These are phyloP conservation scores for Pholiota conissans DNA, from an alignment of 768 basidiomycete genomes.

Conservation along the genomic window DNA sequence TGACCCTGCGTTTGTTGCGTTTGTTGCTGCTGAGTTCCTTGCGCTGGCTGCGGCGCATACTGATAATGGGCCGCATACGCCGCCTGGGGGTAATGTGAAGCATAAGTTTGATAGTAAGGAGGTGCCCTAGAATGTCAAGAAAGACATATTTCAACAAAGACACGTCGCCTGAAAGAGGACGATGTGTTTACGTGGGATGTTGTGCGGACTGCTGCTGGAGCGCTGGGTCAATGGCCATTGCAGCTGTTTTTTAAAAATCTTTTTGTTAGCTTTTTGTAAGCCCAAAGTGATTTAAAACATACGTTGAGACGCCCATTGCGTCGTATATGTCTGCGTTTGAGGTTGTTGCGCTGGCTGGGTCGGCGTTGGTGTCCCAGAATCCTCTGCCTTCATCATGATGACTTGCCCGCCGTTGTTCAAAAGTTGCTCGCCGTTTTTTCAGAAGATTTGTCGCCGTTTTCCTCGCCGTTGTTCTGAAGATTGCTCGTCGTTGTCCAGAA, in stretches of 20 bases:
- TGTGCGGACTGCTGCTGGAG: slow-evolving; percentile 56
- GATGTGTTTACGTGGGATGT: slow-evolving; percentile 39
- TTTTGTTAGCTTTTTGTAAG: no score
- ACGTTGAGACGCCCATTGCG: slow-evolving; percentile 35
- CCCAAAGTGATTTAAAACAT: slow-evolving; percentile 13
- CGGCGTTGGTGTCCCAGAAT: slow-evolving; percentile 7
- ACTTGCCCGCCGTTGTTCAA: no score
- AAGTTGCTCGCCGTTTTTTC: no score
- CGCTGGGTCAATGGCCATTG: slow-evolving; percentile 69
- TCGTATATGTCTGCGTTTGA: slow-evolving; percentile 26
- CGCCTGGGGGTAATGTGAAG: slow-evolving; percentile 44
- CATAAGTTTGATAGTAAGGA: slow-evolving; percentile 47
- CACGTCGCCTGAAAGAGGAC: slow-evolving; percentile 19
- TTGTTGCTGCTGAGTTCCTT: slow-evolving; percentile 24
- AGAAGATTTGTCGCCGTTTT: no score
- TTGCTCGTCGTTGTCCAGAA: no score
- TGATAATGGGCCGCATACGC: slow-evolving; percentile 49
- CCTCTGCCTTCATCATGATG: background rate
- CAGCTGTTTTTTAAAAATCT: no score
- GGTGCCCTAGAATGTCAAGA: slow-evolving; percentile 34
- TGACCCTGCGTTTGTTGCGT: slow-evolving; percentile 14
- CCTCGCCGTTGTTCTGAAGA: no score
- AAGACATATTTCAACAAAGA: slow-evolving; percentile 18
- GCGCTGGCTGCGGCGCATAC: slow-evolving; percentile 26
- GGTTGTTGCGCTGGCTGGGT: slow-evolving; percentile 14